Base-by-base conservation (phyloP, 768 basidiomycete genomes). In the Leucogyrophana mollusca region DNA sequence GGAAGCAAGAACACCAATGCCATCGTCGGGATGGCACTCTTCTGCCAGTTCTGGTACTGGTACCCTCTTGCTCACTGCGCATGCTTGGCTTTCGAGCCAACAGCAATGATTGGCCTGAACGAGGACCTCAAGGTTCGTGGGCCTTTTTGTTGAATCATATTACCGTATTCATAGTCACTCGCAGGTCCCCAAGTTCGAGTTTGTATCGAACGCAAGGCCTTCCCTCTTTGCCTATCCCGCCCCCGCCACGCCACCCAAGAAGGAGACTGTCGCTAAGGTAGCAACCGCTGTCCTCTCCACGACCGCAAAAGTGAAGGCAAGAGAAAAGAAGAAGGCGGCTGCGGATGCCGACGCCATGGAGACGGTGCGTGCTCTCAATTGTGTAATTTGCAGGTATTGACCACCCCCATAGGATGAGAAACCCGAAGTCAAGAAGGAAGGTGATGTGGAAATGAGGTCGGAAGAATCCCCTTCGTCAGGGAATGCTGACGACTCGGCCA, bases 41-140 rank as follows among this genome's bases (percentile, higher is more conserved):
- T 99, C 73, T 90, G 90, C 59, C 96, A 99, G 66, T 98, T 99
- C 71, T 99, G 96, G 96, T 98, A 98, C 65, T 99, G 96, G 96
- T 99, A 94, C 69, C 96, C 96, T 25, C 73, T 98, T 21, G 93
- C 94, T 11, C 94, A 97, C 59, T 93, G 89, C 52, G 87, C 90
- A 13, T 89, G 87, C 56, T 71, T 99, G 53, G 87, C 94, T 2
- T 97, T 99, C 67, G 87, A 91, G 46, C 94, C 96, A 3, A 99
- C 96, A 11, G 94, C 87, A 8, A 86, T 99, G 46, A 93, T 99
- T 56, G 95, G 92, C 23, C 67, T 98, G 47, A 87, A 92, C 57
- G 85, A 79, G 50, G 82, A 94, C 51, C 71, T 98, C 41, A 87
- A 90, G 77, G 90, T 93, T 52, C 21, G 75, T 43, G 36, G 11